Evolutionary conservation across 192 early-diverging fungal genomes (phyloP), one percentile per base, ranked within the genome.

Genomic region (Dispira parvispora): DNA sequence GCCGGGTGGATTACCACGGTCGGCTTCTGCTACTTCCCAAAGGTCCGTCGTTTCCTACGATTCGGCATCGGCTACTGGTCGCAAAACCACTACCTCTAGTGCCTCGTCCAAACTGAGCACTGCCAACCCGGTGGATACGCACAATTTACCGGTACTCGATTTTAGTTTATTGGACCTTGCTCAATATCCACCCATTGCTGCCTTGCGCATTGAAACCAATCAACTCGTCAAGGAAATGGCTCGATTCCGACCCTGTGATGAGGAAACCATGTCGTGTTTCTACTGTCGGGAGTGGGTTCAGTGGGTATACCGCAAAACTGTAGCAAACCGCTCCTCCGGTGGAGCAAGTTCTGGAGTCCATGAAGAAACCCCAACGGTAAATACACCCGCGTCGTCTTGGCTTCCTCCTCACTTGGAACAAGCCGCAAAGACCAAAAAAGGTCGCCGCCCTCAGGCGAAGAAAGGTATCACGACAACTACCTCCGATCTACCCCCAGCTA

Each of bases 251-350:
- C 75, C 85, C 18, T 89, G 87, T 53, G 84, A 87, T 65, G 75
- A 75, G 65, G 76, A 76, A 55, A 82, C 78, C 25, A 79, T 80
- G 67, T 71, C 75, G 63, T 82, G 82, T 64, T 83, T 85, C 45
- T 89, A 86, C 62, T 89, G 87, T 63, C 82, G 87, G 42, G 87
- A 89, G 68, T 89, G 87, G 87, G 83, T 84, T 28, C 80, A 80
- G 58, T 83, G 73, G 71, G 81, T 89, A 8, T 89, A 87, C 63
- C 82, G 86, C 63, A 83, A 82, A 71, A 80, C 69, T 54, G 70
- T 77, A 25, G 67, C 70, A 47, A 63, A 60, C 27, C 70, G 69
- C 62, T 12, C 11, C 8, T 14, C 21, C 21, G 53, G 53, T 28
- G 23, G 53, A 13, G 21, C 21, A 14, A 28, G 53, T 8, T 1